phyloP scores from a whole-genome alignment of 129 eudicot species.

The Artemisia annua region DNA sequence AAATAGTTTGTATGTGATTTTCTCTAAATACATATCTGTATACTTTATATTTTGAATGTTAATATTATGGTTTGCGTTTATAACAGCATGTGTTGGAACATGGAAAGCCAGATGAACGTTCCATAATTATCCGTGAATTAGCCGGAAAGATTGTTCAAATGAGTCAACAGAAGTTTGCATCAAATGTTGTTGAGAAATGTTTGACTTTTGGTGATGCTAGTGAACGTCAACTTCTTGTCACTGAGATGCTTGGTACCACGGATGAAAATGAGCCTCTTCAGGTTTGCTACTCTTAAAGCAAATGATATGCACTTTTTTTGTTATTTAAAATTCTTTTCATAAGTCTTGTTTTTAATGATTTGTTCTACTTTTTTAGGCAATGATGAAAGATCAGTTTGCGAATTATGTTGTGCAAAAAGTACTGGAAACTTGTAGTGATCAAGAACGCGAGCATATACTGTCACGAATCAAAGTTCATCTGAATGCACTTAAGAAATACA shows the following conservation, averaged over 20 bases:
- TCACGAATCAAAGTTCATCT: constrained; percentile 89
- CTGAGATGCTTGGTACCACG: constrained; percentile 82
- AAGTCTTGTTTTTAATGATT: not conserved
- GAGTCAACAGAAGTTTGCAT: constrained; percentile 93
- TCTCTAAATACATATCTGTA: not conserved
- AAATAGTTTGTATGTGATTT: not conserved
- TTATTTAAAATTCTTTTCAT: not conserved
- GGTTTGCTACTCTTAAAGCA: constrained; percentile 32
- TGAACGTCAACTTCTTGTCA: constrained; percentile 66
- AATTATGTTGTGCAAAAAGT: constrained; percentile 97
- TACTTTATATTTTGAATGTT: not conserved
- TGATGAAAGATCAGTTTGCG: constrained; percentile 98
- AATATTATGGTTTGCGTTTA: not conserved
- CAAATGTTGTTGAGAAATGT: constrained; percentile 91
- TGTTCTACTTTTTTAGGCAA: constrained; percentile 52
- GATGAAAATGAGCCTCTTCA: constrained; percentile 96
- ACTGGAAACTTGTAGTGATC: constrained; percentile 93
- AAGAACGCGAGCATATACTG: constrained; percentile 82
- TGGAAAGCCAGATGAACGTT: constrained; percentile 81
- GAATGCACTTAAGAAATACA: constrained; percentile 92
- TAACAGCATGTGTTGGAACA: constrained; percentile 88
- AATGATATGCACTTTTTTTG: not conserved
- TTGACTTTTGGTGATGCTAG: constrained; percentile 69
- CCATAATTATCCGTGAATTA: constrained; percentile 71
- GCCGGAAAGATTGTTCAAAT: constrained; percentile 88